Conservation (phyloP, 176 grass and related monocot genomes). For the Tillandsia leiboldiana region DNA sequence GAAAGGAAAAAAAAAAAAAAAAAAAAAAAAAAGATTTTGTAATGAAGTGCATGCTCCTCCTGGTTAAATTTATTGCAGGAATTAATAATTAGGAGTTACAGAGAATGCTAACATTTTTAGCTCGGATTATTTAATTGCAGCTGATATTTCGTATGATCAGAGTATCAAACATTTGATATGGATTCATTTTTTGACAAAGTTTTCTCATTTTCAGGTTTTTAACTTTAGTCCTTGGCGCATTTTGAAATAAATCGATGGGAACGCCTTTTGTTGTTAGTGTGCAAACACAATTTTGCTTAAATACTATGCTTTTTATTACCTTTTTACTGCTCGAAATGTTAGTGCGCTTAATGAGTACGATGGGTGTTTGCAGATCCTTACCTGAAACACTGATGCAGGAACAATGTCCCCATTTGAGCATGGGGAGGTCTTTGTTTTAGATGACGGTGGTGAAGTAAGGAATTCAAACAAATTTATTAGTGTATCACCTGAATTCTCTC, state of each 20-base stretch:
- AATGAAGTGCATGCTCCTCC: too few species aligned
- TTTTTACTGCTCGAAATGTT: background rate
- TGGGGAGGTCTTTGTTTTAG: conserved; percentile 37
- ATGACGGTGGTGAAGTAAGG: conserved; percentile 33
- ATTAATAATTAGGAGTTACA: too few species aligned
- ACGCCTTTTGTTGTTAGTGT: background rate
- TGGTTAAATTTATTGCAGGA: too few species aligned
- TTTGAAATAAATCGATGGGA: background rate
- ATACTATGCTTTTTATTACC: background rate
- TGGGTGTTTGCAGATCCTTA: conserved; percentile 25
- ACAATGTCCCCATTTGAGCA: conserved; percentile 39
- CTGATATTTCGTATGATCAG: background rate
- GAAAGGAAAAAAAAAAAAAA: too few species aligned
- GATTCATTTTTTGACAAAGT: too few species aligned
- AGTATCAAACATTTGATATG: too few species aligned
- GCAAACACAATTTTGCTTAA: background rate
- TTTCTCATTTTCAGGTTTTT: too few species aligned
- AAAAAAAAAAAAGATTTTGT: too few species aligned
- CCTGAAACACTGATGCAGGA: conserved; percentile 37
- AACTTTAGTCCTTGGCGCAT: background rate
- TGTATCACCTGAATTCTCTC: background rate
- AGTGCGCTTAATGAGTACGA: background rate
- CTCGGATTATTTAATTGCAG: background rate
- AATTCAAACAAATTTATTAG: background rate
- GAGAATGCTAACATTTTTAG: too few species aligned